Base-by-base conservation (phyloP, 331 rosid species). In the Erythrophleum ivorense region DNA sequence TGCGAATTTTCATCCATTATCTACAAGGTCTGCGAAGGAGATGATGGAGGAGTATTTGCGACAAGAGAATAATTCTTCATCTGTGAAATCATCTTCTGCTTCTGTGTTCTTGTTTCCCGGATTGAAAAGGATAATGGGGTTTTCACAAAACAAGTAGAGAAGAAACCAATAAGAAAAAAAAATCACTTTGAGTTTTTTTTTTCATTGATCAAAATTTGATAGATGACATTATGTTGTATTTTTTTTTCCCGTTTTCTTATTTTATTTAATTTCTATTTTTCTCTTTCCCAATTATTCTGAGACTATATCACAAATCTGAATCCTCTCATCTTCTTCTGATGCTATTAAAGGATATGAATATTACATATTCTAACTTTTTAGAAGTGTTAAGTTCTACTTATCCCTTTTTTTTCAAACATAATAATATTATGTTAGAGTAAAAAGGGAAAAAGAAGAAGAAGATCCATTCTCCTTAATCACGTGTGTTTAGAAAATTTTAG, bases 1-100 rank as follows among this genome's bases (percentile, higher is more conserved):
- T 71, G 62, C 71, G 16, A 80, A 83, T 87, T 94, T 92, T 73
- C 98, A 95, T 34, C 97, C 98, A 10, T 81, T 95, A 87, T 93
- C 98, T 11, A 86, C 89, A 2, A 93, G 78, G 66, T 90, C 91
- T 45, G 89, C 89, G 0, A 88, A 85, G 78, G 87, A 90, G 36
- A 86, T 95, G 97, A 84, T 95, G 15, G 94, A 95, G 19, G 95
- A 95, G 75, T 85, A 89, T 82, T 75, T 95, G 7, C 52, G 10
- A 3, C 88, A 86, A n/a, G 87, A 81, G 63, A 84, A 75, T 10
- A 14, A 19, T 49, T 49, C 84, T 24, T 29, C 83, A 7, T 82
- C 91, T 31, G 43, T 74, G 7, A 67, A 68, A 0, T 60, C 88
- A 1, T 36, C 81, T 38, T 31, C 81, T 45, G 15, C 80, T 71